A percentile compares a stretch with the other conserved stretches of the same genome.
Evolutionary conservation across 2,329 filamentous ascomycete genomes (phyloP).

Genomic region (Fusarium pseudonygamai): DNA sequence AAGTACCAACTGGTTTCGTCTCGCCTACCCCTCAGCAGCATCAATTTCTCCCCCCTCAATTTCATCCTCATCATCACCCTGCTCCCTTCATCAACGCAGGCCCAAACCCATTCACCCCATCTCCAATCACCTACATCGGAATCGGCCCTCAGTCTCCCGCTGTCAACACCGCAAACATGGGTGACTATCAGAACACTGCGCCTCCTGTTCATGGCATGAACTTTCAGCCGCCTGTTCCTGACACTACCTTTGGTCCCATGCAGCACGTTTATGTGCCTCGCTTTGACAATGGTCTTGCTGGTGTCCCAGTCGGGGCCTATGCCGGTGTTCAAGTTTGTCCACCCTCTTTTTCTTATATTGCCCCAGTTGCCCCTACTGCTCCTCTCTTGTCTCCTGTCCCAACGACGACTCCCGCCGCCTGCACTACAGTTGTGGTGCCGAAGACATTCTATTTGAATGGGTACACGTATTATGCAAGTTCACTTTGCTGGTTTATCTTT

Average conservation of each 20-base stretch:
- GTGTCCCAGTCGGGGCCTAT: conserved; percentile 48
- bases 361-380: conserved; percentile 27
- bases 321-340: neutral
- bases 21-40: conserved; percentile 30
- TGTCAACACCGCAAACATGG: conserved; percentile 44
- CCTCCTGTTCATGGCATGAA: conserved; percentile 57
- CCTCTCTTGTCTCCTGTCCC: conserved; percentile 33
- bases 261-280: conserved; percentile 66
- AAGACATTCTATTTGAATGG: conserved; percentile 47
- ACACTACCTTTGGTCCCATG: conserved; percentile 65
- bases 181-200: conserved; percentile 55
- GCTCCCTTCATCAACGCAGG: conserved; percentile 20
- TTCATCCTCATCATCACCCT: conserved; percentile 26
- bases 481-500: conserved; percentile 6
- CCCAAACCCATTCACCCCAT: conserved; percentile 7
- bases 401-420: conserved; percentile 39
- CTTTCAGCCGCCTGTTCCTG: conserved; percentile 68
- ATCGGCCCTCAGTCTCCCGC: conserved; percentile 36
- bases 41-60: conserved; percentile 14
- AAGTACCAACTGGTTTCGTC: conserved; percentile 36
- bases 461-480: conserved; percentile 55
- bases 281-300: conserved; percentile 52
- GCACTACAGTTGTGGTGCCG: conserved; percentile 46
- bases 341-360: conserved; percentile 41
- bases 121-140: conserved; percentile 43